phyloP scores from a whole-genome alignment of 1,284 basidiomycete species.

The Fomitopsis schrenkii region DNA sequence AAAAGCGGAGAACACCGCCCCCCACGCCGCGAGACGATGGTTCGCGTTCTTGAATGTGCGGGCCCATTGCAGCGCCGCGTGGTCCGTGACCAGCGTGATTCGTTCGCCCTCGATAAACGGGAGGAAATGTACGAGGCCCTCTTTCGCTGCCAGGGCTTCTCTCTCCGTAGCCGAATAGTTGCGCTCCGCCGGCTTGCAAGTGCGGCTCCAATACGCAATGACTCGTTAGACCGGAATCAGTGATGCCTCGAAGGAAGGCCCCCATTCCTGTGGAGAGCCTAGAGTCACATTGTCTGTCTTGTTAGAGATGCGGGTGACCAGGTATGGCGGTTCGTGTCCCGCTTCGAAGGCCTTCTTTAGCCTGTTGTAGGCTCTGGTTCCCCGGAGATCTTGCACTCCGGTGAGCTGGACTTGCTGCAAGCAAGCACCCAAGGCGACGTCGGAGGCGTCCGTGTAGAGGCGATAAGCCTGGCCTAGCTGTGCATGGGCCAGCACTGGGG shows the following conservation, averaged over 20 bases:
- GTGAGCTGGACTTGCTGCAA: constrained; percentile 32
- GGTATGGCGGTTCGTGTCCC: constrained; percentile 14
- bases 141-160: too few species aligned
- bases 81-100: constrained; percentile 26
- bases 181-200: constrained; percentile 19
- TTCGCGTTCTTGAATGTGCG: constrained; percentile 29
- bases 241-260: constrained; percentile 21
- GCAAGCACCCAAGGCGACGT: too few species aligned
- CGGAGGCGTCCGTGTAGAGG: too few species aligned
- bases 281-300: constrained; percentile 11
- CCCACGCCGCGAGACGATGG: constrained; percentile 23
- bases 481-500: constrained; percentile 19
- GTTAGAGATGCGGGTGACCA: constrained; percentile 14
- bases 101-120: constrained; percentile 27
- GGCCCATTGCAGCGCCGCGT: constrained; percentile 29
- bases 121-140: too few species aligned
- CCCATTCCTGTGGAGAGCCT: constrained; percentile 17
- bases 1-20: constrained; percentile 23
- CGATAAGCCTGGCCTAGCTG: constrained; percentile 18
- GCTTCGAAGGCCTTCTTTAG: constrained; percentile 15
- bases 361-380: constrained; percentile 29
- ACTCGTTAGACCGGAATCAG: constrained; percentile 27
- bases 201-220: constrained; percentile 28
- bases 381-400: constrained; percentile 29
- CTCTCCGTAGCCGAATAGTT: too few species aligned